phyloP scores from a whole-genome alignment of 2,329 filamentous ascomycete genomes.

The Stemphylium vesicarium region DNA sequence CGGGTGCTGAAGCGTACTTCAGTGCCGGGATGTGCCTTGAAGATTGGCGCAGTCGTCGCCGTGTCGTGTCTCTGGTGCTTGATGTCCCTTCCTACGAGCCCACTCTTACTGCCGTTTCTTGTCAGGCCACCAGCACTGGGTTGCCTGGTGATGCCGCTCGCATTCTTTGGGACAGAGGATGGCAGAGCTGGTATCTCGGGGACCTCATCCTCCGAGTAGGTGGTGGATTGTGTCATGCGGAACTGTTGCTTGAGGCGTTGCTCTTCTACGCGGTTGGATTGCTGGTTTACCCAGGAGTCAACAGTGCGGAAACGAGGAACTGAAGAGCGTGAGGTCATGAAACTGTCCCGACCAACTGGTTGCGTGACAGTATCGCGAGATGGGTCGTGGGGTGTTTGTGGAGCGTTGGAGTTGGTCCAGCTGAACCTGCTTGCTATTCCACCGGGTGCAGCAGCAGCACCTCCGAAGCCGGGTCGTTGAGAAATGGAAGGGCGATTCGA shows the following conservation, averaged over 20 bases:
- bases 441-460: conserved; percentile 19
- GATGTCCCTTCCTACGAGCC: conserved; percentile 39
- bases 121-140: conserved; percentile 17
- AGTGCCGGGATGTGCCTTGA: conserved; percentile 49
- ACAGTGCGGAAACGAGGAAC: conserved; percentile 50
- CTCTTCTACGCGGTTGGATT: conserved; percentile 47
- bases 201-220: conserved; percentile 28
- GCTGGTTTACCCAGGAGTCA: conserved; percentile 51
- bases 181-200: conserved; percentile 21
- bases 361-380: conserved; percentile 35
- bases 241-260: conserved; percentile 45
- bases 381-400: conserved; percentile 47
- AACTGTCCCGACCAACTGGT: conserved; percentile 40
- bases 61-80: conserved; percentile 46
- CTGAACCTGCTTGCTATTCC: conserved; percentile 45
- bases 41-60: conserved; percentile 50
- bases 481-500: conserved; percentile 45
- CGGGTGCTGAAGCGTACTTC: conserved; percentile 49
- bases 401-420: conserved; percentile 51
- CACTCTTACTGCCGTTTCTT: conserved; percentile 16
- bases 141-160: conserved; percentile 8
- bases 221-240: conserved; percentile 39
- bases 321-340: conserved; percentile 46
- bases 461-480: conserved; percentile 33
- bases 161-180: conserved; percentile 37